A percentile compares a stretch with the other conserved stretches of the same genome.
phyloP scores from a whole-genome alignment of 306 rosid species.

The Trifolium repens region DNA sequence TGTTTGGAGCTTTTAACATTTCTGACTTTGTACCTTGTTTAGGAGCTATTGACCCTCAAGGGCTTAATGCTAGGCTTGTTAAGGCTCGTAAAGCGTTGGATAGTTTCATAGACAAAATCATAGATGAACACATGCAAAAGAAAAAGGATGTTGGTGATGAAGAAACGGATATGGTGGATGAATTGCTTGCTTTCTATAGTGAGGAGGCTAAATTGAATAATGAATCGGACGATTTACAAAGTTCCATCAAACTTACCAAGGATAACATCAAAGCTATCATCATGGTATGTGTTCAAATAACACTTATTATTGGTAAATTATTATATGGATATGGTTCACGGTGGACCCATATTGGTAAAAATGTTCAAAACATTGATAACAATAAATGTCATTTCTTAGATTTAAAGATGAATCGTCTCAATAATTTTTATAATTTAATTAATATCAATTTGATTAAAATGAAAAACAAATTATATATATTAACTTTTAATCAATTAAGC shows the following conservation, averaged over 20 bases:
- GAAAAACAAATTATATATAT: no score
- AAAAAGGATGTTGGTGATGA: background rate
- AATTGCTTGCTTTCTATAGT: conserved; percentile 72
- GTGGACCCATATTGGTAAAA: no score
- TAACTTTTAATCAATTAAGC: no score
- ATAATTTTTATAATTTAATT: no score
- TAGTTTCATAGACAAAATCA: conserved; percentile 65
- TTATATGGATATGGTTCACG: no score
- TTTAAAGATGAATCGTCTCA: no score
- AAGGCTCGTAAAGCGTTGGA: conserved; percentile 67
- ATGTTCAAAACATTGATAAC: no score
- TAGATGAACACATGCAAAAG: conserved; percentile 67
- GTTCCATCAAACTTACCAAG: conserved; percentile 68
- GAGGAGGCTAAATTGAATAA: conserved; percentile 46
- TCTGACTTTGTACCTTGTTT: conserved; percentile 73
- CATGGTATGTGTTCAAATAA: conserved; percentile 54
- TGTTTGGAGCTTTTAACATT: conserved; percentile 85
- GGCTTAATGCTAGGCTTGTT: conserved; percentile 56
- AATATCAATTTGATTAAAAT: no score
- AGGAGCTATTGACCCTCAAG: conserved; percentile 70
- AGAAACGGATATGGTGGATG: conserved; percentile 88
- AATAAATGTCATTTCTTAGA: no score
- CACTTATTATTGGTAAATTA: no score
- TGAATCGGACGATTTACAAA: conserved; percentile 53
- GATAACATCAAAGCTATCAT: conserved; percentile 92